Base-by-base conservation (phyloP, 2,329 filamentous ascomycete genomes). In the Fusarium acutatum region DNA sequence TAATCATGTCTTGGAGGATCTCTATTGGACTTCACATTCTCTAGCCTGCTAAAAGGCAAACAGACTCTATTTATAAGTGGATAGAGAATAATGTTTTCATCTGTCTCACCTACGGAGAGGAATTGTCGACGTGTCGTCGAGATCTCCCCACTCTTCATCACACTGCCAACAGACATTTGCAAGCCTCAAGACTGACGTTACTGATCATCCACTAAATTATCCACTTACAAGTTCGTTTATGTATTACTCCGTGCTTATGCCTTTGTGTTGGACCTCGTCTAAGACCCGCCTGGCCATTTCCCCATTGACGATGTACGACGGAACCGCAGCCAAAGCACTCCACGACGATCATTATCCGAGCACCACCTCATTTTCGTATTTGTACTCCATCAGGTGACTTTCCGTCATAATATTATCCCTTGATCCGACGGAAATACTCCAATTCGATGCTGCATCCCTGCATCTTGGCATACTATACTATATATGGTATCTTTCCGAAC, bases 51-150 rank as follows among this genome's bases (percentile, higher is more conserved):
- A 3, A 10, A 15, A 28, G 10, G 1, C 2, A 46, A 28, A 22
- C 0, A 2, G n/a, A 26, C 1, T 20, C 26, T 11, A 0, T 6
- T 28, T 1, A 28, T 5, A 14, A 28, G 7, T 14, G 0, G 5
- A 20, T 20, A 20, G 0, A 20, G 14, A 28, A 14, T 20, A 2
- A 7, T 20, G 0, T 10, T 28, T 5, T 10, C 18, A 6, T 28
- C 20, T 30, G 0, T 6, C 4, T 22, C 18, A 47, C 26, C 6
- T 14, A 7, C 10, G 1, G 44, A 7, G 4, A 30, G 4, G 20
- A 17, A 30, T n/a, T 26, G 2, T 22, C 14, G 26, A 0, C 10
- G 9, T 6, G 28, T 18, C 10, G 7, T 6, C 14, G 28, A 30
- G 28, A 47, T 30, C 14, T 30, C 44, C 8, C 13, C 44, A 14